Evolutionary conservation across 345 rosid genomes (phyloP), one percentile per base, ranked within the genome.

Genomic region (Acer campestre): DNA sequence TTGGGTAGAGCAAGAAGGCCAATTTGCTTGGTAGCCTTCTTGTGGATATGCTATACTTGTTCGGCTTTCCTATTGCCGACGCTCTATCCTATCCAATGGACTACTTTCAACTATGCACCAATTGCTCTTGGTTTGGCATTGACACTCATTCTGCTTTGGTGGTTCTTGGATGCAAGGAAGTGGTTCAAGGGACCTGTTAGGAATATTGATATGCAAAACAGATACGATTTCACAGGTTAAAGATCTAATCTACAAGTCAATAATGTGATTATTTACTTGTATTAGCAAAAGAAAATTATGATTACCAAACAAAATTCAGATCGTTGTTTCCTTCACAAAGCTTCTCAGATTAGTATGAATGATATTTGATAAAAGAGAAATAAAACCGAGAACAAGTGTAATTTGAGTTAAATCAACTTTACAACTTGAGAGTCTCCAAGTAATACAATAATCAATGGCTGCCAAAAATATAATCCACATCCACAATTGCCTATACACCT

Each of bases 111-210:
- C 80, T 85, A 88, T 76, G 87, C 94, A 11, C 92, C 94, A 0
- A 86, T 85, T 35, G 92, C 90, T 56, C 63, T 88, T 18, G 89
- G 87, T 7, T 23, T 71, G 4, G 85, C 80, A 22, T 68, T 88
- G 81, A 79, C 84, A 22, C 22, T 83, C 76, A 80, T 86, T 63
- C 82, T 85, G 89, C 82, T 88, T 27, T 90, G 94, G 92, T 84
- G 90, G 92, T 44, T 76, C 9, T 29, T 87, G 65, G 90, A 86
- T 75, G 89, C 92, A 2, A 85, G 88, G 38, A 87, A 75, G 81
- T 90, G 88, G 90, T 90, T 90, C 68, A 84, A 84, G 65, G 94
- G 90, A 59, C 94, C 92, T 66, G 94, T 87, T 23, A 81, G 89
- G 80, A 88, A 90, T 79, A 86, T 88, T 64, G 88, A 86, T 65